Conservation (phyloP, 352 stramenopile species). For the Pythium rishiriense region DNA sequence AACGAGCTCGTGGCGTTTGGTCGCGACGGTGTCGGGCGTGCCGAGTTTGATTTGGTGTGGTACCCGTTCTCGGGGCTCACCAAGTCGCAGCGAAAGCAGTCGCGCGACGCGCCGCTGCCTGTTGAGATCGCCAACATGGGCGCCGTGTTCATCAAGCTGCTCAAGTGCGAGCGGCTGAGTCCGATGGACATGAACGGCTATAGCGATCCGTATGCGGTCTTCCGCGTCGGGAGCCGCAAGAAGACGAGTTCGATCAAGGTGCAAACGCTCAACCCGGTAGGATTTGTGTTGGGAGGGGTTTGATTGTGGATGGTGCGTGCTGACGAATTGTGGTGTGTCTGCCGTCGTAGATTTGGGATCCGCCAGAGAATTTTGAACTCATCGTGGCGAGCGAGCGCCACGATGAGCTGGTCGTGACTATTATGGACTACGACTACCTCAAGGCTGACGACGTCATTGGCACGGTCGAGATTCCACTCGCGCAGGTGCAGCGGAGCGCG, state of each 20-base stretch:
- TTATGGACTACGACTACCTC: slow-evolving; percentile 55
- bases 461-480: slow-evolving; percentile 38
- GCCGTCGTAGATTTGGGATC: slow-evolving; percentile 43
- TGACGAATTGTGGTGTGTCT: neutral
- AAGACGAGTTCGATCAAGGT: slow-evolving; percentile 46
- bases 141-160: slow-evolving; percentile 41
- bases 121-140: slow-evolving; percentile 44
- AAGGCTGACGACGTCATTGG: slow-evolving; percentile 49
- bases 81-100: slow-evolving; percentile 28
- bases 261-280: slow-evolving; percentile 42
- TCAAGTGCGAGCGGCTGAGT: slow-evolving; percentile 39
- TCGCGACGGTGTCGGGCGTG: slow-evolving; percentile 34
- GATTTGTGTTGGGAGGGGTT: neutral
- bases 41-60: slow-evolving; percentile 44
- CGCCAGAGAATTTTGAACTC: slow-evolving; percentile 44
- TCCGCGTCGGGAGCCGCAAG: slow-evolving; percentile 34
- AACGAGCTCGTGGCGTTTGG: slow-evolving; percentile 40
- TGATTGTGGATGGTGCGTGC: neutral
- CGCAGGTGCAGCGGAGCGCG: slow-evolving; percentile 36
- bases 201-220: slow-evolving; percentile 51
- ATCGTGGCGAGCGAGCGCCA: slow-evolving; percentile 41
- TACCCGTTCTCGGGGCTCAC: slow-evolving; percentile 39
- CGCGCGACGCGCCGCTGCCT: slow-evolving; percentile 31
- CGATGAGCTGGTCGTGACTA: slow-evolving; percentile 36
- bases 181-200: slow-evolving; percentile 45